Evolutionary conservation across 1,284 basidiomycete genomes (phyloP).

Genomic region (Marasmius sp.): DNA sequence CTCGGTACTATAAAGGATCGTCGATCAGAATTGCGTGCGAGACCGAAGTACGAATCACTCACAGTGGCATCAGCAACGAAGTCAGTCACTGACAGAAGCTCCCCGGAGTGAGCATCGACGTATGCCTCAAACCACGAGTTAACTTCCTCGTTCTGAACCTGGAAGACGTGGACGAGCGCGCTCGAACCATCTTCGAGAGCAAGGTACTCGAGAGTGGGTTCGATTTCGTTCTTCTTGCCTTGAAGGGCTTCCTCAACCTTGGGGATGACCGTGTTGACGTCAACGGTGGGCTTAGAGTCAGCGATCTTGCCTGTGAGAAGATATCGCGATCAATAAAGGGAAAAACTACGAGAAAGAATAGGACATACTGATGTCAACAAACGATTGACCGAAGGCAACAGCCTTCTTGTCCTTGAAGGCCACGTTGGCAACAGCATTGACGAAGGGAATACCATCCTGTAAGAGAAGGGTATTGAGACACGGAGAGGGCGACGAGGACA

Average conservation of each 20-base stretch:
- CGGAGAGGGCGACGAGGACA: conserved; percentile 50
- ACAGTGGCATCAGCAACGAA: conserved; percentile 49
- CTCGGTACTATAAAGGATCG: conserved; percentile 27
- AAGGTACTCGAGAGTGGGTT: conserved; percentile 36
- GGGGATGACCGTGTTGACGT: conserved; percentile 26
- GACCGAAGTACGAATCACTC: conserved; percentile 16
- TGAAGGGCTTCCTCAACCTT: conserved; percentile 28
- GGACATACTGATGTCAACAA: conserved; percentile 41
- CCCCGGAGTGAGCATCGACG: conserved; percentile 56
- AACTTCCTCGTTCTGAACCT: conserved; percentile 50
- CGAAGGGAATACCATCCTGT: conserved; percentile 45
- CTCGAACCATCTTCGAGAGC: conserved; percentile 45
- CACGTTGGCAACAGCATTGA: conserved; percentile 51
- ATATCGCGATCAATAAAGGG: background rate
- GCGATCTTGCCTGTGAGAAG: conserved; percentile 30
- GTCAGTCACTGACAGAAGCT: conserved; percentile 55
- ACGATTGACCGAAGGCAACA: conserved; percentile 49
- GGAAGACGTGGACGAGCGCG: conserved; percentile 47
- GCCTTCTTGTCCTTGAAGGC: conserved; percentile 41
- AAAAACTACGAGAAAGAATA: background rate
- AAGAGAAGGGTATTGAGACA: background rate
- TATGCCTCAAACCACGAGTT: conserved; percentile 63
- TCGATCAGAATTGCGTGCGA: background rate
- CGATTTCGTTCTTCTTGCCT: conserved; percentile 32
- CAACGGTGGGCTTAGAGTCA: conserved; percentile 28